These are phyloP conservation scores for Daphne laureola DNA, from an alignment of 441 rosid genomes.

Conservation along the genomic window DNA sequence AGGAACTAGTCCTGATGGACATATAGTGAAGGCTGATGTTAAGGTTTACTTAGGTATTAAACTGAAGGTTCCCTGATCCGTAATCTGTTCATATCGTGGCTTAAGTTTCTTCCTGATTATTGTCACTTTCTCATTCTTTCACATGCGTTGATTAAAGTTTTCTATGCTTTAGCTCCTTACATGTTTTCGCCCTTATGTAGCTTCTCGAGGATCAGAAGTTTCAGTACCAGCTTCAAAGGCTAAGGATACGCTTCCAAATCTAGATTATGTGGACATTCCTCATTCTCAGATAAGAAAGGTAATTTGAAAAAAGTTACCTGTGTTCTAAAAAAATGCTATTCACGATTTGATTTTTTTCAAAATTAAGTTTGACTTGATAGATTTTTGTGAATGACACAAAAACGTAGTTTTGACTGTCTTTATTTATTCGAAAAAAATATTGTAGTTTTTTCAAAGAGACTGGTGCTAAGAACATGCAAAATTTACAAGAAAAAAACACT, in stretches of 20 bases:
- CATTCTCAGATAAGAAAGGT: slow-evolving; percentile 93
- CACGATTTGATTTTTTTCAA: no score
- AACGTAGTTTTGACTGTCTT: no score
- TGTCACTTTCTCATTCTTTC: background rate
- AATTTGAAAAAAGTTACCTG: background rate
- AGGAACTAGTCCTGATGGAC: slow-evolving; percentile 92
- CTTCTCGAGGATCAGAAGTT: slow-evolving; percentile 62
- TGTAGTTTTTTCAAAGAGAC: no score
- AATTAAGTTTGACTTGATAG: no score
- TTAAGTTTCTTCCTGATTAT: background rate
- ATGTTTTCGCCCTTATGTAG: slow-evolving; percentile 31
- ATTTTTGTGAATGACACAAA: no score
- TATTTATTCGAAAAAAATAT: no score
- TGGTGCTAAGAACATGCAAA: no score
- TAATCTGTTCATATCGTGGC: slow-evolving; percentile 3
- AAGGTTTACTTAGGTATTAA: slow-evolving; percentile 81
- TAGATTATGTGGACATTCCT: slow-evolving; percentile 85
- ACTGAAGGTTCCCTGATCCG: slow-evolving; percentile 5
- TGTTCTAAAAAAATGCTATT: no score
- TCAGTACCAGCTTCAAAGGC: slow-evolving; percentile 40
- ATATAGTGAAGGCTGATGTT: slow-evolving; percentile 80
- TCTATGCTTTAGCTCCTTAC: slow-evolving; percentile 7
- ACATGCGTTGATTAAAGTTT: background rate
- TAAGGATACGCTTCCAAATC: slow-evolving; percentile 35
- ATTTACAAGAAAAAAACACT: no score